Conservation (phyloP, 139 green algal species). For the Ettlia oleoabundans region DNA sequence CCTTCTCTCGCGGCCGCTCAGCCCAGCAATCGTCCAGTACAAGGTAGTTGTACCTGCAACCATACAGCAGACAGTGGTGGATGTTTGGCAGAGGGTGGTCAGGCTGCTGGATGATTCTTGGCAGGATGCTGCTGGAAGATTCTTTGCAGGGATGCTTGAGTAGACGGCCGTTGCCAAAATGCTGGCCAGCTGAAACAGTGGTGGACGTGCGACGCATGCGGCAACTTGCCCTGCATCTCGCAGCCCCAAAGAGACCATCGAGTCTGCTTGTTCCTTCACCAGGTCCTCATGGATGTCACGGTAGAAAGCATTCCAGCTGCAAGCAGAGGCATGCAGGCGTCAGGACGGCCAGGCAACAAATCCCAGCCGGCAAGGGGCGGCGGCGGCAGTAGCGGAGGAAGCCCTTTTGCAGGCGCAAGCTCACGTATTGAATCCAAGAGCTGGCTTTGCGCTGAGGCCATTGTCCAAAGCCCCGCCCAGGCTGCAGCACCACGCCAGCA, state of each 20-base stretch:
- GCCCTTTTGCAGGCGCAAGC: background rate
- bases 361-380: too few relatives aligned
- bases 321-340: too few relatives aligned
- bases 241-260: conserved; percentile 45
- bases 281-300: conserved; percentile 47
- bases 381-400: too few relatives aligned
- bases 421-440: conserved; percentile 54
- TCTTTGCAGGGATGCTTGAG: too few relatives aligned
- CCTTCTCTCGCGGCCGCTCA: background rate
- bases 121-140: too few relatives aligned
- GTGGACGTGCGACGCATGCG: background rate
- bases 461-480: background rate
- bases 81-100: background rate
- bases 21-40: conserved; percentile 29
- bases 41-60: conserved; percentile 8
- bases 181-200: too few relatives aligned
- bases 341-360: background rate
- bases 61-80: too few relatives aligned
- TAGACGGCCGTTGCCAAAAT: too few relatives aligned
- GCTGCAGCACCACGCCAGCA: background rate
- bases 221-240: conserved; percentile 32
- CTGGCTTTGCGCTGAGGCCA: conserved; percentile 29
- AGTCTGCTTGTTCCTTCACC: conserved; percentile 45
- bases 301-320: conserved; percentile 52
- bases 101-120: background rate